Percentiles rank a stretch among this genome's conserved stretches.
Evolutionary conservation across 305 asterid genomes (phyloP).

Genomic region (Fraxinus sp.): DNA sequence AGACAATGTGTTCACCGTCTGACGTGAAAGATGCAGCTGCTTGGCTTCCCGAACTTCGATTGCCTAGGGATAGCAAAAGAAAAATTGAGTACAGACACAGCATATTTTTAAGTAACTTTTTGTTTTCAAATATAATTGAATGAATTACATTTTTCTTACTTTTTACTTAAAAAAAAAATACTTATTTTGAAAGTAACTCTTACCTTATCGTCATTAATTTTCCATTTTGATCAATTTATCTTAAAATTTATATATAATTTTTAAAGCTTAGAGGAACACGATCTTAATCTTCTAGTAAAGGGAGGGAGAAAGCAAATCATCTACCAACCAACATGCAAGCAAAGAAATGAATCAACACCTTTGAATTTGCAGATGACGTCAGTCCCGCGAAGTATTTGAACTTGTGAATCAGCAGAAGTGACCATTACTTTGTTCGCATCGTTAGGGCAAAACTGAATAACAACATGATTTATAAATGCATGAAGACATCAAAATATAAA

Average conservation of each 20-base stretch:
- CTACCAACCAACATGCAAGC: neutral
- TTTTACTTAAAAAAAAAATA: too few species aligned
- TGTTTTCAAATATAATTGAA: too few species aligned
- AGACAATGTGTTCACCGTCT: constrained; percentile 71
- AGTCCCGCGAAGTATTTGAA: constrained; percentile 59
- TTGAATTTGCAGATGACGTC: constrained; percentile 65
- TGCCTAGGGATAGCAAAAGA: constrained; percentile 38
- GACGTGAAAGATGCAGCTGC: constrained; percentile 73
- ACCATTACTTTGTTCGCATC: constrained; percentile 72
- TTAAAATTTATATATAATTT: too few species aligned
- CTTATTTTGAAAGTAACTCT: too few species aligned
- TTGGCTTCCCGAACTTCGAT: constrained; percentile 47
- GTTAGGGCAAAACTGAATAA: constrained; percentile 56
- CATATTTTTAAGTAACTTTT: too few species aligned
- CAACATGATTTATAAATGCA: neutral
- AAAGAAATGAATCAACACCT: constrained; percentile 35
- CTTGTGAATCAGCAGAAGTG: constrained; percentile 74
- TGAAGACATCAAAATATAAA: neutral
- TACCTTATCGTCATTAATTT: too few species aligned
- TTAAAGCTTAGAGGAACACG: too few species aligned
- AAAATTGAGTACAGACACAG: neutral
- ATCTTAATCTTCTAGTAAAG: too few species aligned
- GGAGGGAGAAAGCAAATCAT: neutral
- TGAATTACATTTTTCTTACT: too few species aligned
- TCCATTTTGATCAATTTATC: neutral